Percentiles rank a stretch among this genome's conserved stretches.
phyloP scores from a whole-genome alignment of 2,329 filamentous ascomycete species.

The Epichloe baconii region DNA sequence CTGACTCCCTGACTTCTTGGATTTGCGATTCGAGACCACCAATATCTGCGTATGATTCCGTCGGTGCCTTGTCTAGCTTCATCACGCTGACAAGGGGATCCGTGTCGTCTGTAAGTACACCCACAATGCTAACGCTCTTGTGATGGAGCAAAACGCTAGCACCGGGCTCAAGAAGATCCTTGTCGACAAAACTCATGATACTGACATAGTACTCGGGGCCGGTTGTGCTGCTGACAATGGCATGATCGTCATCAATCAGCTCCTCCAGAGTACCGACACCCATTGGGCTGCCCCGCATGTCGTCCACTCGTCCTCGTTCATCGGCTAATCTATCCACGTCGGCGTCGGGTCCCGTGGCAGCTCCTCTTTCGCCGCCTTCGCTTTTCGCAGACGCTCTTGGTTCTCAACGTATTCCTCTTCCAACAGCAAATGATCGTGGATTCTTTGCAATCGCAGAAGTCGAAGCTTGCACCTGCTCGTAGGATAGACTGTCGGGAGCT shows the following conservation, averaged over 20 bases:
- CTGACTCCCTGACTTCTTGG: conserved; percentile 96
- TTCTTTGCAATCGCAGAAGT: conserved; percentile 93
- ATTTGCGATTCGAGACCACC: conserved; percentile 92
- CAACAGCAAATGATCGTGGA: conserved; percentile 91
- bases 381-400: conserved; percentile 88
- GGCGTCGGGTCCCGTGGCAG: conserved; percentile 57
- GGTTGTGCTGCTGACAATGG: conserved; percentile 93
- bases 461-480: conserved; percentile 96
- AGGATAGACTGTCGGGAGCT: conserved; percentile 86
- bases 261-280: conserved; percentile 95
- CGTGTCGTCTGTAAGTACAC: conserved; percentile 89
- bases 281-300: conserved; percentile 98
- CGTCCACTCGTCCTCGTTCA: conserved; percentile 86
- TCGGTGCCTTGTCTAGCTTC: conserved; percentile 98
- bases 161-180: conserved; percentile 91
- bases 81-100: conserved; percentile 95
- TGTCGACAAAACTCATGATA: conserved; percentile 99
- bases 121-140: conserved; percentile 95
- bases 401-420: conserved; percentile 99
- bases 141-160: conserved; percentile 92
- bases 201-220: conserved; percentile 98
- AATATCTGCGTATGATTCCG: conserved; percentile 96
- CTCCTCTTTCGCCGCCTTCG: conserved; percentile 66
- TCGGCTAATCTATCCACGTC: conserved; percentile 77
- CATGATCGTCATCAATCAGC: conserved; percentile 98